Conservation (phyloP, 2,329 filamentous ascomycete species). For the Cladorrhinum sp. region DNA sequence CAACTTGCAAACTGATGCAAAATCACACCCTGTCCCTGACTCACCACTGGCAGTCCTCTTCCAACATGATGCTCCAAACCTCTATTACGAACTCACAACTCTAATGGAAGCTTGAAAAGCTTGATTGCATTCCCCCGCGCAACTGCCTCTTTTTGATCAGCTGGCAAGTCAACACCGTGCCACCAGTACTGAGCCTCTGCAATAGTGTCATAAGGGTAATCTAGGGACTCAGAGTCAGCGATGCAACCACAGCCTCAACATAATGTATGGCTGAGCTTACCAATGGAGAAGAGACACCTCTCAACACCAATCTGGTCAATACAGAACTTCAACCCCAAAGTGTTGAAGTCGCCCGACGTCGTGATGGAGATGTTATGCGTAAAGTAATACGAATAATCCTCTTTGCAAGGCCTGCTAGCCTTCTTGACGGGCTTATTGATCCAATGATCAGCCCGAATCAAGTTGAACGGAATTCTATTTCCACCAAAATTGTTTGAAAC, state of each 20-base stretch:
- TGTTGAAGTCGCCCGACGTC: slow-evolving; percentile 42
- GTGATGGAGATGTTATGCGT: slow-evolving; percentile 42
- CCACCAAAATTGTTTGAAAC: too few relatives aligned
- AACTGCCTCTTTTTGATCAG: slow-evolving; percentile 29
- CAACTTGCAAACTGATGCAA: too few relatives aligned
- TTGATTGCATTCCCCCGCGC: slow-evolving; percentile 33
- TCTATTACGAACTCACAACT: too few relatives aligned
- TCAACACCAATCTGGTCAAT: slow-evolving; percentile 39
- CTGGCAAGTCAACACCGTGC: slow-evolving; percentile 31
- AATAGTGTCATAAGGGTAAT: slow-evolving; percentile 36
- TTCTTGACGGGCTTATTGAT: slow-evolving; percentile 43
- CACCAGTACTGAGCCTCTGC: slow-evolving; percentile 36
- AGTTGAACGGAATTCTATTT: slow-evolving; percentile 42
- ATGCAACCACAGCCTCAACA: background rate
- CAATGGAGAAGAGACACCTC: slow-evolving; percentile 41
- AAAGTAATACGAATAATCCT: slow-evolving; percentile 41
- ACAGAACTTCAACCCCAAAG: slow-evolving; percentile 39
- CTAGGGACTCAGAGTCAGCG: slow-evolving; percentile 19
- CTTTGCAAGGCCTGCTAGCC: slow-evolving; percentile 35
- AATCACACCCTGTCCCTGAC: too few relatives aligned
- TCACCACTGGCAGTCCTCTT: too few relatives aligned
- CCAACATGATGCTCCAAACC: too few relatives aligned
- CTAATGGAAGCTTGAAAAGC: slow-evolving; percentile 35
- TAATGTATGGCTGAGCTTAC: slow-evolving; percentile 26
- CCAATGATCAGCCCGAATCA: slow-evolving; percentile 41